Evolutionary conservation across 495 filamentous ascomycete species (phyloP), one percentile per base, ranked within the genome.

Genomic region (Lophiostoma macrostomum): DNA sequence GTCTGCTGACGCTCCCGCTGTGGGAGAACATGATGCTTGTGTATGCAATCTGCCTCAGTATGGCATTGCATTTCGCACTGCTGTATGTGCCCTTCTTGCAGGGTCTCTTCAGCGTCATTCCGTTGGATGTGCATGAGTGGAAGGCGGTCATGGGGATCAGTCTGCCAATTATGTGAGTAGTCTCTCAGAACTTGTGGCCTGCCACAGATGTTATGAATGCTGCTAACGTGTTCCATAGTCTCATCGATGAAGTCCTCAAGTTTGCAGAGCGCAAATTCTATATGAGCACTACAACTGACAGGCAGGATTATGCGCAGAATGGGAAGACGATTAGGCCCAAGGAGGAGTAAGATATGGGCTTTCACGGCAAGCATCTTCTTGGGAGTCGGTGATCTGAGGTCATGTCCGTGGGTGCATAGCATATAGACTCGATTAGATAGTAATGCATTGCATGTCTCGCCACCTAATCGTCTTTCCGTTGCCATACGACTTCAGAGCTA

Each of bases 1-100:
- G 88, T 4, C 84, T 99, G 2, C 71, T 99, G 25, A 96, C 93
- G 10, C 82, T 97, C 56, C 90, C 90, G 14, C 73, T 99, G 22
- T 94, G 89, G 91, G 80, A 93, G 64, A 99, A 99, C 73, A 90
- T 95, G 83, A 90, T 93, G 77, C 79, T 99, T 7, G 85, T 99
- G 49, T 96, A 95, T 60, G 94, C 94, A 56, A 93, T 99, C 60
- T 77, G 77, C 11, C 71, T 99, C 49, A 95, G 90, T n/a, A 99
- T 99, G 94, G 79, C 77, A 6, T 80, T 99, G 43, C 94, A 99
- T 75, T 95, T 99, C 65, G 86, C 82, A 8, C 81, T 99, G 42
- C 80, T 99, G 38, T 99, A 99, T 72, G 86, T 84, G 27, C 94
- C 94, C 2, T 80, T 95, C 72, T 72, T 99, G 47, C 93, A 96